Evolutionary conservation across 192 early-diverging fungal genomes (phyloP), one percentile per base, ranked within the genome.

Genomic region (Geranomyces michiganensis): DNA sequence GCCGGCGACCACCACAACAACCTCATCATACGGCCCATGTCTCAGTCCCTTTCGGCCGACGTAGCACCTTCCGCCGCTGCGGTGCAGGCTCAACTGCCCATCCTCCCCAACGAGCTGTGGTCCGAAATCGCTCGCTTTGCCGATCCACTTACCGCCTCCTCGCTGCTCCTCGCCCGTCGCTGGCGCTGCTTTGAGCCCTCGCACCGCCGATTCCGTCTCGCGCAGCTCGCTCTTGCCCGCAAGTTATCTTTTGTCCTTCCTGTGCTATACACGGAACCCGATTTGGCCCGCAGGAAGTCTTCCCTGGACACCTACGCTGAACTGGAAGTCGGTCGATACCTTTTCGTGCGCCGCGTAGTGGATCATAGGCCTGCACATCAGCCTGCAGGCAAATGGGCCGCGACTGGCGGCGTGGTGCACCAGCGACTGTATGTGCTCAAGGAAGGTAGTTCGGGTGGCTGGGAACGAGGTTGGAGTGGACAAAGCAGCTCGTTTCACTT

Each of bases 111-210:
- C 15, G 58, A 60, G 58, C 24, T 60, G 12, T 33, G 31, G 29
- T 29, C 2, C 22, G 21, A 60, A 9, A 60, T 60, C 26, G 31
- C 27, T 7, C 7, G 21, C 58, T 29, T 17, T 29, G 4, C 5
- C 58, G 58, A 60, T 29, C 17, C 17, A 31, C 17, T 33, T 29
- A 32, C 58, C 58, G 29, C 24, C 17, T 32, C 58, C 6, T 26
- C 58, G 21, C 58, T 32, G 12, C 58, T 60, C 17, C 58, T 60
- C 58, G 58, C 62, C 22, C 62, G 62, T 15, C 41, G 8, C 14
- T 46, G 62, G 41, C 62, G 44, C 62, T 36, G 15, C 33, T 26
- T 24, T 21, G 4, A 17, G 4, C 43, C 44, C 62, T 5, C 62
- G 36, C 21, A 21, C 62, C 62, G 44, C 6, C 62, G 62, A 5